Conservation (phyloP, 148 eudicot genomes). For the Limonium bicolor region DNA sequence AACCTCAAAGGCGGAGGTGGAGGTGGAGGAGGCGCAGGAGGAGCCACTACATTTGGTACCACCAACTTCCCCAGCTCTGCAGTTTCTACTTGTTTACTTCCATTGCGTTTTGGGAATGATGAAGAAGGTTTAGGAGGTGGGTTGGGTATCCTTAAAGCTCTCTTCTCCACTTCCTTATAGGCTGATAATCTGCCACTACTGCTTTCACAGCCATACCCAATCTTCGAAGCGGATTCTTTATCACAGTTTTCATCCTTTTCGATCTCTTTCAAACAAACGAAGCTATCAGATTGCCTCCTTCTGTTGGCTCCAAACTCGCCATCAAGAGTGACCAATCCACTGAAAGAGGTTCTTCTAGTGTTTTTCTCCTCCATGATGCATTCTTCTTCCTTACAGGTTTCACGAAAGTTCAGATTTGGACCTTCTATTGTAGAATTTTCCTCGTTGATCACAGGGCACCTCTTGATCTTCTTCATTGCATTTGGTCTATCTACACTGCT, state of each 20-base stretch:
- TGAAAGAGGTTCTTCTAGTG: slow-evolving; percentile 41
- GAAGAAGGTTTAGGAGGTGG: slow-evolving; percentile 80
- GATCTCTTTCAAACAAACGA: slow-evolving; percentile 35
- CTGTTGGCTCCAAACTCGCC: slow-evolving; percentile 26
- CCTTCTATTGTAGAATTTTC: slow-evolving; percentile 26
- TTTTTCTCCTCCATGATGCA: slow-evolving; percentile 16
- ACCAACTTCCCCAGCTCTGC: slow-evolving; percentile 16
- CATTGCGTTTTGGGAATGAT: slow-evolving; percentile 4
- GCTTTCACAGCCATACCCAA: slow-evolving; percentile 13
- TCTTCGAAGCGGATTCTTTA: slow-evolving; percentile 13
- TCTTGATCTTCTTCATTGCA: slow-evolving; percentile 37
- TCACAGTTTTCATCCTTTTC: slow-evolving; percentile 16
- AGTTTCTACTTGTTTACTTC: slow-evolving; percentile 15
- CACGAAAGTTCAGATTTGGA: slow-evolving; percentile 2
- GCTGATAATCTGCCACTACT: slow-evolving; percentile 3
- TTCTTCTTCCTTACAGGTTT: too few species aligned
- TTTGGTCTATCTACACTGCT: slow-evolving; percentile 24
- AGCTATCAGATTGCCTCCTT: slow-evolving; percentile 61
- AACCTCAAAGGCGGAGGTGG: slow-evolving; percentile 57
- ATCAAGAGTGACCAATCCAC: slow-evolving; percentile 42
- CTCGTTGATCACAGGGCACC: slow-evolving; percentile 44
- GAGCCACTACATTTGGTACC: slow-evolving; percentile 36
- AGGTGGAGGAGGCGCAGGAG: slow-evolving; percentile 60
- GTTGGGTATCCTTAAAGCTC: slow-evolving; percentile 60
- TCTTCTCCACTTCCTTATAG: slow-evolving; percentile 35